Evolutionary conservation across 331 rosid species (phyloP).

Genomic region (Phaseolus coccineus): DNA sequence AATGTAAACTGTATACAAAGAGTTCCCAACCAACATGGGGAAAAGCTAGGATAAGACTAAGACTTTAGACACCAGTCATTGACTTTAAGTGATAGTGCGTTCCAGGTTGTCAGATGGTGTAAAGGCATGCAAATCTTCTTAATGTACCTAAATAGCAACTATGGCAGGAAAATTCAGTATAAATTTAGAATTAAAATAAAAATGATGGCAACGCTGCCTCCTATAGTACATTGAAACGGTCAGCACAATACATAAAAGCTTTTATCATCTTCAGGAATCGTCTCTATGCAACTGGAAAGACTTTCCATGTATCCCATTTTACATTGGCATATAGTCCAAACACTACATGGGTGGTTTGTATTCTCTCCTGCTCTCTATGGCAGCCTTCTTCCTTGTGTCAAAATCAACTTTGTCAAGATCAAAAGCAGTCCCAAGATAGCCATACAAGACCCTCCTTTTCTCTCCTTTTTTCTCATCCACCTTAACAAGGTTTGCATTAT

Average conservation of each 20-base stretch:
- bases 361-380: conserved; percentile 79
- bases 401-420: conserved; percentile 90
- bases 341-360: conserved; percentile 54
- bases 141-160: conserved; percentile 29
- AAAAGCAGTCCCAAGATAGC: conserved; percentile 85
- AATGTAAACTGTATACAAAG: conserved; percentile 26
- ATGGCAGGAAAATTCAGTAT: conserved; percentile 28
- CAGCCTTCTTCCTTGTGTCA: conserved; percentile 77
- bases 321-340: conserved; percentile 39
- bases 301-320: conserved; percentile 21
- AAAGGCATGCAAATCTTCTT: conserved; percentile 34
- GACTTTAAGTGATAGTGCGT: conserved; percentile 41
- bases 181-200: conserved; percentile 25
- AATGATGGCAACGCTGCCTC: conserved; percentile 31
- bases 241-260: conserved; percentile 42
- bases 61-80: conserved; percentile 41
- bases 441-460: conserved; percentile 82
- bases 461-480: conserved; percentile 77
- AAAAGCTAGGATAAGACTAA: conserved; percentile 27
- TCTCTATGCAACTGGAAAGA: conserved; percentile 39
- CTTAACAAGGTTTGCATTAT: conserved; percentile 79
- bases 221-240: conserved; percentile 42
- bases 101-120: conserved; percentile 45
- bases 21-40: conserved; percentile 40
- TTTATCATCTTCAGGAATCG: conserved; percentile 45